These are phyloP conservation scores for Pyrus communis DNA, from an alignment of 306 rosid genomes.

Conservation along the genomic window DNA sequence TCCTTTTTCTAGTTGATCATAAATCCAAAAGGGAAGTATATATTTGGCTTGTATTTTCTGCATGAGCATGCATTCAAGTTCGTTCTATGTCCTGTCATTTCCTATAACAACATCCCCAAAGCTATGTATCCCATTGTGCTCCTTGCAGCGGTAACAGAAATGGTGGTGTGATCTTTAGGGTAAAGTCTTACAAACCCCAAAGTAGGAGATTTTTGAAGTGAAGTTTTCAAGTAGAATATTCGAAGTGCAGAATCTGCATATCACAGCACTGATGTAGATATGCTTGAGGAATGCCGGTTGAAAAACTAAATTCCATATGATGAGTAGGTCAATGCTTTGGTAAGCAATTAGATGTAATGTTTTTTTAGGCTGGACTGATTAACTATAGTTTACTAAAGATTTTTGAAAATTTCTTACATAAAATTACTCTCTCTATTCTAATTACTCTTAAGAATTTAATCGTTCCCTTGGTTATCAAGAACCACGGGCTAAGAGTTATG, in stretches of 20 bases:
- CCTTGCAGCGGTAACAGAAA: background rate
- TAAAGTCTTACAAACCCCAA: background rate
- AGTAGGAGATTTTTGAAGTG: background rate
- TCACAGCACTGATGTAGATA: conserved; percentile 6
- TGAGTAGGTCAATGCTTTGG: too few relatives aligned
- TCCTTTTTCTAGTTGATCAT: background rate
- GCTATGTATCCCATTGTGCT: conserved; percentile 5
- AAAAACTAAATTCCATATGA: too few relatives aligned
- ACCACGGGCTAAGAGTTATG: background rate
- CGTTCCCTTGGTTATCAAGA: too few relatives aligned
- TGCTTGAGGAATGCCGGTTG: too few relatives aligned
- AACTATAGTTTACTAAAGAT: too few relatives aligned
- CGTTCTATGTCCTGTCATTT: background rate
- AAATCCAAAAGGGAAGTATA: conserved; percentile 3
- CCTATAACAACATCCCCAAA: conserved; percentile 5
- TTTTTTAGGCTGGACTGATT: too few relatives aligned
- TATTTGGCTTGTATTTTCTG: background rate
- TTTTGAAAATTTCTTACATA: too few relatives aligned
- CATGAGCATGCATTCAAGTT: background rate
- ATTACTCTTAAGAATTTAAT: too few relatives aligned
- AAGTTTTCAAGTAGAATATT: background rate
- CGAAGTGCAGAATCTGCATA: conserved; percentile 8
- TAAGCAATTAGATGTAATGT: too few relatives aligned
- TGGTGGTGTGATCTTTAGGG: too few relatives aligned
- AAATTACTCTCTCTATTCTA: too few relatives aligned